phyloP scores from a whole-genome alignment of 2,329 filamentous ascomycete species.

The Talaromyces islandicus region DNA sequence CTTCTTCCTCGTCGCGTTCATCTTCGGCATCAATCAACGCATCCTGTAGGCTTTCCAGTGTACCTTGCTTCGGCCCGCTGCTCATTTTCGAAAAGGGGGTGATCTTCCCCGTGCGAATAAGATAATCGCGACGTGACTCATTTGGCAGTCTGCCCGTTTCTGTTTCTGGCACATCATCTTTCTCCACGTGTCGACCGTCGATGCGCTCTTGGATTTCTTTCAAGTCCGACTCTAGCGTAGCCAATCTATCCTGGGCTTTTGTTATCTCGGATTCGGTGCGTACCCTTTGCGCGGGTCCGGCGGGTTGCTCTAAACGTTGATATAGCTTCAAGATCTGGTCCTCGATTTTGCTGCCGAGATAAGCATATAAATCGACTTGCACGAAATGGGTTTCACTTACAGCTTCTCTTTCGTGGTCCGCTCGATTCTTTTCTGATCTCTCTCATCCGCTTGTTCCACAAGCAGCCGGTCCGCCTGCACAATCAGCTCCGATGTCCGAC shows the following conservation, averaged over 20 bases:
- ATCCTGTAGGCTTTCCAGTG: slow-evolving; percentile 66
- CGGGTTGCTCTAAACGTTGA: slow-evolving; percentile 51
- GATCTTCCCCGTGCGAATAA: slow-evolving; percentile 95
- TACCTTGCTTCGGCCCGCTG: slow-evolving; percentile 51
- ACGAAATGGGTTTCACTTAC: slow-evolving; percentile 19
- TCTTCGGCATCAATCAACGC: slow-evolving; percentile 78
- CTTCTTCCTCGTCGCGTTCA: slow-evolving; percentile 49
- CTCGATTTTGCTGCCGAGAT: slow-evolving; percentile 49
- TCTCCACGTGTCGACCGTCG: slow-evolving; percentile 61
- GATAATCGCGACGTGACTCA: slow-evolving; percentile 79
- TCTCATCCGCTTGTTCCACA: slow-evolving; percentile 56
- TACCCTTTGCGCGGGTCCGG: slow-evolving; percentile 44
- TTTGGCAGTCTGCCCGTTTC: slow-evolving; percentile 58
- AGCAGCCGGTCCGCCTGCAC: slow-evolving; percentile 53
- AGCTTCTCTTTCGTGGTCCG: slow-evolving; percentile 48
- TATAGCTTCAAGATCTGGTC: slow-evolving; percentile 57
- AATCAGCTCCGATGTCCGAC: neutral
- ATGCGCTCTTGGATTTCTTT: slow-evolving; percentile 77
- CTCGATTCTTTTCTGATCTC: slow-evolving; percentile 57
- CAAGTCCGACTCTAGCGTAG: slow-evolving; percentile 64
- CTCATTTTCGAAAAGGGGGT: slow-evolving; percentile 85
- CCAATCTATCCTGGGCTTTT: slow-evolving; percentile 59
- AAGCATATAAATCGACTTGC: neutral
- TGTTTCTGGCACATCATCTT: slow-evolving; percentile 38
- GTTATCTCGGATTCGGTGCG: slow-evolving; percentile 53